Conservation (phyloP, 176 grass and related monocot species). For the Poa pratensis region DNA sequence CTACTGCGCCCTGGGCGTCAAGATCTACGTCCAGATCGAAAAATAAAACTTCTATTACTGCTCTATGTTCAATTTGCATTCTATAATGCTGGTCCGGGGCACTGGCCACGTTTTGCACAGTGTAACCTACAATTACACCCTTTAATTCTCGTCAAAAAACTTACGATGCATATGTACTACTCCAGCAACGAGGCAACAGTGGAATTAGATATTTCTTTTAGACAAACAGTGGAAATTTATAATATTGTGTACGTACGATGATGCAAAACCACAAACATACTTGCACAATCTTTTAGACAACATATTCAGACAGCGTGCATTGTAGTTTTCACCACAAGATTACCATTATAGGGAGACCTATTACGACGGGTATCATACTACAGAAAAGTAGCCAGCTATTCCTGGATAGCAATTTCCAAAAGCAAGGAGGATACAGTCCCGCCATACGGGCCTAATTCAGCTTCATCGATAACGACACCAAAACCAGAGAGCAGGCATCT, state of each 20-base stretch:
- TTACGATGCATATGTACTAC: no score
- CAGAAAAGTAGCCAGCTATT: slow-evolving; percentile 25
- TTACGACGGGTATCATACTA: neutral
- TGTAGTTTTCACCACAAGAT: slow-evolving; percentile 13
- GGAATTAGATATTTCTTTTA: neutral
- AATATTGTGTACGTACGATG: neutral
- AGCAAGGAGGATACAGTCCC: slow-evolving; percentile 50
- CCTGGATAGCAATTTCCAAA: slow-evolving; percentile 37
- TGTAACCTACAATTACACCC: no score
- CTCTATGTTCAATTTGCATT: neutral
- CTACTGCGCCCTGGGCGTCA: slow-evolving; percentile 61
- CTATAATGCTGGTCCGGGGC: neutral
- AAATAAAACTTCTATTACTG: neutral
- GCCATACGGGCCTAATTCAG: slow-evolving; percentile 34
- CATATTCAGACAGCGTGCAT: neutral
- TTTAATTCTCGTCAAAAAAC: no score
- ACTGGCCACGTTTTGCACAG: no score
- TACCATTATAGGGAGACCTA: slow-evolving; percentile 28
- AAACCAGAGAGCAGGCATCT: slow-evolving; percentile 29
- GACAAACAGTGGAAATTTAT: no score
- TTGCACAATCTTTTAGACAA: neutral
- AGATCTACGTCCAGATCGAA: neutral
- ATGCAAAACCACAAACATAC: neutral
- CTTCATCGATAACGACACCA: slow-evolving; percentile 29
- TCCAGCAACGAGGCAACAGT: neutral